A percentile compares a stretch with the other conserved stretches of the same genome.
phyloP scores from a whole-genome alignment of 2,329 filamentous ascomycete genomes.

The Emmonsia crescens region DNA sequence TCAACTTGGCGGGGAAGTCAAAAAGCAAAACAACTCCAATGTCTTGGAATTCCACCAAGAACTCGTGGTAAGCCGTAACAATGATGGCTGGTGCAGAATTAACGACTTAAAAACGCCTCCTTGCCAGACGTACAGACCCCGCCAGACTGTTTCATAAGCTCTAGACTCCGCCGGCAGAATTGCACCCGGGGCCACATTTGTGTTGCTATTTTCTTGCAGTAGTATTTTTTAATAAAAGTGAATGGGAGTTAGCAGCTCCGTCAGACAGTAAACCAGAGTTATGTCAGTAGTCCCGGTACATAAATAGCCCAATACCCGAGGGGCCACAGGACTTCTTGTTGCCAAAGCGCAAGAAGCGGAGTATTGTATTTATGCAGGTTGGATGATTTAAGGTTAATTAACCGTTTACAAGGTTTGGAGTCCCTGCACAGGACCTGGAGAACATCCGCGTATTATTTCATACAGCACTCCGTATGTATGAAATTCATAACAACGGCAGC shows the following conservation, averaged over 20 bases:
- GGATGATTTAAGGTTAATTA: slow-evolving; percentile 2
- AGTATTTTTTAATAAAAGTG: not conserved
- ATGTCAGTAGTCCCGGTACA: too few relatives aligned
- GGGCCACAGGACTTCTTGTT: not conserved
- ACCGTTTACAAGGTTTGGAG: not conserved
- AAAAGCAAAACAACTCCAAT: not conserved
- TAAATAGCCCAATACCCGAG: not conserved
- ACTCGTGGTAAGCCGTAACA: not conserved
- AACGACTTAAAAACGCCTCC: not conserved
- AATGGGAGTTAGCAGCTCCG: not conserved
- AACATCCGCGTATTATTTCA: too few relatives aligned
- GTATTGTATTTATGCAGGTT: not conserved
- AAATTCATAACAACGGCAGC: too few relatives aligned
- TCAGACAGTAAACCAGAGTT: not conserved
- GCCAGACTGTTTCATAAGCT: not conserved
- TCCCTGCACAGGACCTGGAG: not conserved
- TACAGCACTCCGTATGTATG: too few relatives aligned
- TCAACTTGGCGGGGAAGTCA: not conserved
- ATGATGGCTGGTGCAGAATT: not conserved
- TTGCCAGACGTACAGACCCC: not conserved
- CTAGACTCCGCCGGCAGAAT: not conserved
- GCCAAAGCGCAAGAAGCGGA: not conserved
- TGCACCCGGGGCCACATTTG: not conserved
- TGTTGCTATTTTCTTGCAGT: not conserved
- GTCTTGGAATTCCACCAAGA: not conserved